These are phyloP conservation scores for Pythium coloratum DNA, from an alignment of 352 stramenopile genomes.

Conservation along the genomic window DNA sequence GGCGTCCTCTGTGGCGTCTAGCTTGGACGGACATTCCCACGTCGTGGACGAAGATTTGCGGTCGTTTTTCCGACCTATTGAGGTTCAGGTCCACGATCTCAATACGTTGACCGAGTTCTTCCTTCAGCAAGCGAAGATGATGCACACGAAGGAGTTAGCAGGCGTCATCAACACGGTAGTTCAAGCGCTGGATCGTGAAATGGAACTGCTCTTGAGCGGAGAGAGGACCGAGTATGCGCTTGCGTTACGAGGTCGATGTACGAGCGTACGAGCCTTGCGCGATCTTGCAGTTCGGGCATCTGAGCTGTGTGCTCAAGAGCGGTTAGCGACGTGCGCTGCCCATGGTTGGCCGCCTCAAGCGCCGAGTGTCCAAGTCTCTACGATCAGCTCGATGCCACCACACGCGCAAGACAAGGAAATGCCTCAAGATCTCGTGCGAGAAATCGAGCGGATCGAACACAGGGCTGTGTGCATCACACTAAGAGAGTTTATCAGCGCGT, in stretches of 20 bases:
- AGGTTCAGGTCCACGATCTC: slow-evolving; percentile 39
- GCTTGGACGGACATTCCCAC: neutral
- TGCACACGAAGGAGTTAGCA: slow-evolving; percentile 31
- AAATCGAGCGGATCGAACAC: slow-evolving; percentile 42
- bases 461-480: slow-evolving; percentile 41
- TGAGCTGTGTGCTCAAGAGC: slow-evolving; percentile 14
- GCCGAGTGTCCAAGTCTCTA: neutral
- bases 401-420: slow-evolving; percentile 15
- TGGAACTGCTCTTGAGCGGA: slow-evolving; percentile 9
- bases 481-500: slow-evolving; percentile 29
- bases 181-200: slow-evolving; percentile 19
- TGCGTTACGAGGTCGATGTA: neutral
- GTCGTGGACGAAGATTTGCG: slow-evolving; percentile 12
- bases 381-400: neutral
- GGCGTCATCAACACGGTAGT: slow-evolving; percentile 39
- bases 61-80: slow-evolving; percentile 46
- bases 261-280: neutral
- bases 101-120: slow-evolving; percentile 44
- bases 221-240: neutral
- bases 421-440: slow-evolving; percentile 21
- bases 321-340: slow-evolving; percentile 8
- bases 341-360: slow-evolving; percentile 21
- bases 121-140: slow-evolving; percentile 38
- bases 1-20: neutral
- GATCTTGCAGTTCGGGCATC: neutral